phyloP scores from a whole-genome alignment of 164 flowering plant genomes.

The Dillenia suffruticosa region DNA sequence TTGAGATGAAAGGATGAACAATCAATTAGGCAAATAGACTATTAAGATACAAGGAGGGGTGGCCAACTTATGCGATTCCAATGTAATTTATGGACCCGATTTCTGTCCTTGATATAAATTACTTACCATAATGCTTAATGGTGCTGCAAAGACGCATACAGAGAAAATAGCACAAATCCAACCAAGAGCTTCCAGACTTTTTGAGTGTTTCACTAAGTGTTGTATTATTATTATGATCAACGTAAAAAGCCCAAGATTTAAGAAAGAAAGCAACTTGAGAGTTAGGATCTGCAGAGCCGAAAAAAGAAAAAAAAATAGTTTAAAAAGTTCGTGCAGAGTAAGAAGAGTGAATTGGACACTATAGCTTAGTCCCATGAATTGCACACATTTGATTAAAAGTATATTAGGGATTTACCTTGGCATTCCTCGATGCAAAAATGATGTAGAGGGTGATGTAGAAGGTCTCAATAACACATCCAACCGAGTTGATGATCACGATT shows the following conservation, averaged over 20 bases:
- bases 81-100: not conserved
- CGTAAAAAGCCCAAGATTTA: constrained; percentile 50
- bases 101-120: not conserved
- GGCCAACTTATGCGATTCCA: too few species aligned
- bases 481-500: constrained; percentile 40
- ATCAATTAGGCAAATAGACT: not conserved
- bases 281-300: constrained; percentile 42
- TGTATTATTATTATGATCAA: constrained; percentile 34
- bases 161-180: constrained; percentile 65
- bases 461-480: constrained; percentile 38
- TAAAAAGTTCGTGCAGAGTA: too few species aligned
- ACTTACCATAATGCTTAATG: constrained; percentile 68
- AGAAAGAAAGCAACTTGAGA: constrained; percentile 34
- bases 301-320: not conserved
- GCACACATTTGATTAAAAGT: not conserved
- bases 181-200: constrained; percentile 49
- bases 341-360: too few species aligned
- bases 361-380: constrained; percentile 23
- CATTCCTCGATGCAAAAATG: constrained; percentile 35
- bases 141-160: constrained; percentile 65
- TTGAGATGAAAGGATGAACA: constrained; percentile 1
- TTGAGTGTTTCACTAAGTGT: constrained; percentile 29
- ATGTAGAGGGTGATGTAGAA: constrained; percentile 34
- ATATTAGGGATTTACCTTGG: constrained; percentile 22
- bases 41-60: too few species aligned